Conservation (phyloP, 257 asterid genomes). For the Cordia subcordata region DNA sequence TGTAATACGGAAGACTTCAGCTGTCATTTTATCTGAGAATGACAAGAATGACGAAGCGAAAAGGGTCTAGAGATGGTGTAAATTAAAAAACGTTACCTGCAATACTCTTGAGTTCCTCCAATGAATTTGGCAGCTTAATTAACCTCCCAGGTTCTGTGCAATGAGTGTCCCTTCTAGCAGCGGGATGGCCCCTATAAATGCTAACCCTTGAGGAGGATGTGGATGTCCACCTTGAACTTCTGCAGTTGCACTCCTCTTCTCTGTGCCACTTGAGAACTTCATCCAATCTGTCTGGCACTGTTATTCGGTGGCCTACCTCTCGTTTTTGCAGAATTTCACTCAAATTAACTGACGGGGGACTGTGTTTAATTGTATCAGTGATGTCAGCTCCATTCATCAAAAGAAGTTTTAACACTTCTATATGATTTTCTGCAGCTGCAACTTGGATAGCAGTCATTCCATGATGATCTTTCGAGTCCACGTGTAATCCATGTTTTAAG, state of each 20-base stretch:
- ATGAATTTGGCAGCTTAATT: conserved; percentile 48
- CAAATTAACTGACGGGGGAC: conserved; percentile 32
- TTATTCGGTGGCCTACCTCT: conserved; percentile 61
- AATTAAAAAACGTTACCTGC: conserved; percentile 44
- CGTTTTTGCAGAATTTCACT: conserved; percentile 46
- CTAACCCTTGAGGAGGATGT: conserved; percentile 41
- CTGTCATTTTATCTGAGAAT: too few species aligned
- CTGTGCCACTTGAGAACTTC: conserved; percentile 17
- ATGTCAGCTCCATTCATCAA: conserved; percentile 77
- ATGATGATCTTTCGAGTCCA: conserved; percentile 62
- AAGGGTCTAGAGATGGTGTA: neutral
- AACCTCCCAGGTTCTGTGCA: conserved; percentile 68
- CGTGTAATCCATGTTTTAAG: conserved; percentile 60
- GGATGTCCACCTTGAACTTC: conserved; percentile 13
- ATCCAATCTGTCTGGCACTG: conserved; percentile 23
- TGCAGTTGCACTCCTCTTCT: conserved; percentile 15
- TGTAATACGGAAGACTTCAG: too few species aligned
- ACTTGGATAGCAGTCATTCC: conserved; percentile 72
- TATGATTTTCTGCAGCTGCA: conserved; percentile 44
- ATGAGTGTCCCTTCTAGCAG: conserved; percentile 27
- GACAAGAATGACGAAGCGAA: neutral
- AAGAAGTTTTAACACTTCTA: conserved; percentile 61
- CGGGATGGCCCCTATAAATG: conserved; percentile 72
- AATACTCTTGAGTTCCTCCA: conserved; percentile 52
- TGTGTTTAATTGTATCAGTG: conserved; percentile 28